Evolutionary conservation across 1,139 yeast species (phyloP).

Genomic region (Geotrichum restrictum): DNA sequence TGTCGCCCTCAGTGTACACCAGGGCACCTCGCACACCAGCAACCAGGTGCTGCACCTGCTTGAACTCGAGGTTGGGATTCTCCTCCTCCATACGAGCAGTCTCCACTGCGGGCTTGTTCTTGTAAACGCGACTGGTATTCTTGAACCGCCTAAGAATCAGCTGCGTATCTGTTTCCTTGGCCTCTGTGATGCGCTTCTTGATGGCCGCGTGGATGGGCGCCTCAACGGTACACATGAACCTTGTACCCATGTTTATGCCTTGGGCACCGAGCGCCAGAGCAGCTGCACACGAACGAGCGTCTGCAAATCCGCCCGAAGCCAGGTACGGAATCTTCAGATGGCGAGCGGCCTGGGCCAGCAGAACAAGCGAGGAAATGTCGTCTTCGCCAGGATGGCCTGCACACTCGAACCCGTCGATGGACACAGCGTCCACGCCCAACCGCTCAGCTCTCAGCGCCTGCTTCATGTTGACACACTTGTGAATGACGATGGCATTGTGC

Average conservation of each 20-base stretch:
- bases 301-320: conserved; percentile 41
- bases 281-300: conserved; percentile 38
- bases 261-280: conserved; percentile 39
- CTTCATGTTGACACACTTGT: conserved; percentile 36
- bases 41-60: conserved; percentile 33
- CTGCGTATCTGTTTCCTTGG: conserved; percentile 36
- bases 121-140: conserved; percentile 37
- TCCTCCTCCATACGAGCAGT: conserved; percentile 34
- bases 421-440: conserved; percentile 38
- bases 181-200: conserved; percentile 36
- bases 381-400: conserved; percentile 42
- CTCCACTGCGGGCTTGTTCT: conserved; percentile 34
- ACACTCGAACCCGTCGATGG: conserved; percentile 40
- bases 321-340: conserved; percentile 35
- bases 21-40: conserved; percentile 35
- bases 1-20: conserved; percentile 36
- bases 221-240: conserved; percentile 38
- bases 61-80: conserved; percentile 29
- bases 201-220: conserved; percentile 37
- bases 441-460: conserved; percentile 38
- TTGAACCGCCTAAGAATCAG: conserved; percentile 34
- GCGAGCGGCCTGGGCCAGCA: conserved; percentile 34
- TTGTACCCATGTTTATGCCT: conserved; percentile 40
- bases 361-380: conserved; percentile 34
- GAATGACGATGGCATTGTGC: conserved; percentile 32